Base-by-base conservation (phyloP, 2,329 filamentous ascomycete genomes). In the Hypoxylon sp. region DNA sequence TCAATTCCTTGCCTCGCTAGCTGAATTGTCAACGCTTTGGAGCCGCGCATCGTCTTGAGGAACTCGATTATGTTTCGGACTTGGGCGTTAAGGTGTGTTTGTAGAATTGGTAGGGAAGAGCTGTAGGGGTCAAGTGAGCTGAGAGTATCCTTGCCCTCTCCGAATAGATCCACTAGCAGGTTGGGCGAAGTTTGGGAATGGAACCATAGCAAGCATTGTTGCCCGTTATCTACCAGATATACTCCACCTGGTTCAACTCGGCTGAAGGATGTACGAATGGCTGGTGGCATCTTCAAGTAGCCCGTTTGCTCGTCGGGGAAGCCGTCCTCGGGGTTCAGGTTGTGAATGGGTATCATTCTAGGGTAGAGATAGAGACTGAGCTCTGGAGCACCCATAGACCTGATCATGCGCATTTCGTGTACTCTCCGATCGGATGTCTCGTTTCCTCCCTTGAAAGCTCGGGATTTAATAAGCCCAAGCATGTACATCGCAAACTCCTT, bases 401-500 rank as follows among this genome's bases (percentile, higher is more conserved):
- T 92, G 68, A 99, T 87, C 88, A 97, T 91, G 58, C 95, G 90
- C 85, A 97, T 91, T 78, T 98, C 95, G 76, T 98, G 92, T 13
- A 97, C 91, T 70, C 96, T 88, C 69, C 96, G 90, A 80, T 99
- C 96, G 8, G 93, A 94, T 37, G 93, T 92, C 81, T 99, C 96
- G 72, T 91, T 90, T 64, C 95, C 95, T 57, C 93, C 92, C 84
- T 98, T 98, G 83, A 98, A 94, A 2, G 95, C 95, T 64, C 96
- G 90, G 63, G 90, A 95, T 81, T 99, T 99, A 78, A 97, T 83
- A 71, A 98, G 84, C 53, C 92, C 91, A 8, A 99, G 90, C 82
- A 97, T 93, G 80, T 96, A 98, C 94, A 99, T 98, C 76, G 92
- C 90, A 75, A 97, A 95, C 79, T 99, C 96, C 79, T 98, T 98